A percentile compares a stretch with the other conserved stretches of the same genome.
Conservation (phyloP, 768 basidiomycete genomes). For the Lactifluus subvellereus region DNA sequence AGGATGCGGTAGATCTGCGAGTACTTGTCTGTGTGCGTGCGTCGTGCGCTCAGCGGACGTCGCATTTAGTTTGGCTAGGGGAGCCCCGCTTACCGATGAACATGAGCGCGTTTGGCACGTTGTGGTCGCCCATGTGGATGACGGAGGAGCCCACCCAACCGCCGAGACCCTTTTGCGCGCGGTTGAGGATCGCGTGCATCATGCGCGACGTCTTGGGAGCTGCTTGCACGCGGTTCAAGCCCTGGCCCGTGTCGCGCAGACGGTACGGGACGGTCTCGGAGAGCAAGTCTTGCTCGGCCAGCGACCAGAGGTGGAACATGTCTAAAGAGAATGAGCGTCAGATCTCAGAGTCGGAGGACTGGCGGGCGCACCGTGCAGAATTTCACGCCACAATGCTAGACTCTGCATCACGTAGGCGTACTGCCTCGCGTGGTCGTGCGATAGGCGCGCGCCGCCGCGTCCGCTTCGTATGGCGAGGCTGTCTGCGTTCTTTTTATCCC, state of each 20-base stretch:
- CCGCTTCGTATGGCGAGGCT: slow-evolving; percentile 80
- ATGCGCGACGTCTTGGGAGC: slow-evolving; percentile 85
- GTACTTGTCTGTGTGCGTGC: slow-evolving; percentile 57
- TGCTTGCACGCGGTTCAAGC: slow-evolving; percentile 83
- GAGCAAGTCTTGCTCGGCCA: slow-evolving; percentile 78
- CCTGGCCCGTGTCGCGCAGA: slow-evolving; percentile 83
- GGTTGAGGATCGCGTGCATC: slow-evolving; percentile 84
- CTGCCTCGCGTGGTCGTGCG: slow-evolving; percentile 80
- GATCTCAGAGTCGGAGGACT: too few relatives aligned
- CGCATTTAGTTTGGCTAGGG: too few relatives aligned
- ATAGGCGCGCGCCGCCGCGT: slow-evolving; percentile 70
- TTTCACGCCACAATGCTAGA: slow-evolving; percentile 81
- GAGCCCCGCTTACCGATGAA: slow-evolving; percentile 54
- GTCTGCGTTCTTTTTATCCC: slow-evolving; percentile 44
- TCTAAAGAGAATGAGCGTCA: slow-evolving; percentile 37
- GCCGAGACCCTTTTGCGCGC: slow-evolving; percentile 75
- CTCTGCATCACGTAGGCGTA: slow-evolving; percentile 84
- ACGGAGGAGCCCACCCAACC: slow-evolving; percentile 83
- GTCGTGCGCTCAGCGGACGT: background rate
- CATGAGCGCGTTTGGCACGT: slow-evolving; percentile 78
- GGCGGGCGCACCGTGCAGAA: slow-evolving; percentile 58
- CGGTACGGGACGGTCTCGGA: slow-evolving; percentile 70
- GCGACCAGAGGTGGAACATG: slow-evolving; percentile 83
- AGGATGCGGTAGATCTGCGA: slow-evolving; percentile 89
- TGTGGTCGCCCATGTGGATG: slow-evolving; percentile 86